Conservation (phyloP, 495 filamentous ascomycete species). For the Clohesyomyces aquaticus region DNA sequence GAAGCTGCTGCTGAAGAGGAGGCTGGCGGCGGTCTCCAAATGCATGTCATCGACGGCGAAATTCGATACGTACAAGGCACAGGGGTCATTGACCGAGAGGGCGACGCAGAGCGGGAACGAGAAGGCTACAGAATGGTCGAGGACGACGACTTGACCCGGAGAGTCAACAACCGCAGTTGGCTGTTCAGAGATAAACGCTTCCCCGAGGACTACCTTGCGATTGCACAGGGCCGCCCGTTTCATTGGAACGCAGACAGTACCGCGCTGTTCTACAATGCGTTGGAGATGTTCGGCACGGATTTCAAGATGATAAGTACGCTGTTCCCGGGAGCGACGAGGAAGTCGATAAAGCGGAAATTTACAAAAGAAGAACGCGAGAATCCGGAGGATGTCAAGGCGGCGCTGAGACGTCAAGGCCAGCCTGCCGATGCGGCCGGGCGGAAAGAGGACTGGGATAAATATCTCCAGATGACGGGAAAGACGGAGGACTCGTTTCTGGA, state of each 20-base stretch:
- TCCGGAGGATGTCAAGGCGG: conserved; percentile 67
- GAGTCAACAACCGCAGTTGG: conserved; percentile 73
- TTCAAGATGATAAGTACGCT: conserved; percentile 84
- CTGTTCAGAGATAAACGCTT: conserved; percentile 55
- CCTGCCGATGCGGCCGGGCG: conserved; percentile 33
- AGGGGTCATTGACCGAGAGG: conserved; percentile 78
- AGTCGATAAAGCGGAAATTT: conserved; percentile 89
- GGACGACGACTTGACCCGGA: conserved; percentile 81
- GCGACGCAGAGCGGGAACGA: conserved; percentile 60
- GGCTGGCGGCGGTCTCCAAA: conserved; percentile 14
- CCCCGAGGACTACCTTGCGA: conserved; percentile 38
- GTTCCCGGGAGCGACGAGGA: conserved; percentile 74
- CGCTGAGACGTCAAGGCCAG: conserved; percentile 52
- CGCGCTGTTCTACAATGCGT: conserved; percentile 80
- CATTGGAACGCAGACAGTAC: conserved; percentile 77
- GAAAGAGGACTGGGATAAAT: conserved; percentile 35
- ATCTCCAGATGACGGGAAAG: conserved; percentile 37
- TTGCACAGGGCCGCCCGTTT: conserved; percentile 58
- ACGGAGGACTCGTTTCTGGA: conserved; percentile 39
- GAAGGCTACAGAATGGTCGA: conserved; percentile 68
- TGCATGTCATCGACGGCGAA: conserved; percentile 71
- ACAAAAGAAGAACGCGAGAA: conserved; percentile 85
- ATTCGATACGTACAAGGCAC: conserved; percentile 80
- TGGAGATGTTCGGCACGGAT: conserved; percentile 89
- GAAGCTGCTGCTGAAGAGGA: conserved; percentile 15